phyloP scores from a whole-genome alignment of 2,329 filamentous ascomycete species.

The Botrytis byssoidea region DNA sequence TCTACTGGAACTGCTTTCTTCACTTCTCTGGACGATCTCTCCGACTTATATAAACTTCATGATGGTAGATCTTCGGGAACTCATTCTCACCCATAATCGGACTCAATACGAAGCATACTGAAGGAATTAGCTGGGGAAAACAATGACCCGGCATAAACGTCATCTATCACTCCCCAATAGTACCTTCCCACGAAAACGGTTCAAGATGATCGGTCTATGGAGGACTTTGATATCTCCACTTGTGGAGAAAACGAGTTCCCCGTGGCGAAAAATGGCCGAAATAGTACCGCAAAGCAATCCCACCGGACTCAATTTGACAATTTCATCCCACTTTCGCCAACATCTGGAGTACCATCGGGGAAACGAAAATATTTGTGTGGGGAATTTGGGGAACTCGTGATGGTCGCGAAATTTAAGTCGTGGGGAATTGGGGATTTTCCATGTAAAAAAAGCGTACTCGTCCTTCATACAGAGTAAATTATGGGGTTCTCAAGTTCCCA shows the following conservation, averaged over 20 bases:
- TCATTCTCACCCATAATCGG: background rate
- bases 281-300: background rate
- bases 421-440: background rate
- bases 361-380: background rate
- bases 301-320: background rate
- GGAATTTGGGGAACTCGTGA: constrained; percentile 12
- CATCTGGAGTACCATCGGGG: constrained; percentile 1
- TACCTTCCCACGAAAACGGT: background rate
- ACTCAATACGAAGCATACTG: background rate
- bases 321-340: constrained; percentile 12
- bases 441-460: background rate
- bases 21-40: background rate
- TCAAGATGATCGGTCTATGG: background rate
- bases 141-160: background rate
- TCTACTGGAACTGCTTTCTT: constrained; percentile 4
- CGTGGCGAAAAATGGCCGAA: background rate
- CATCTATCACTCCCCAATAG: background rate
- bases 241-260: background rate
- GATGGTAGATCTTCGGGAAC: constrained; percentile 11
- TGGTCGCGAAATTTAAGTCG: background rate
- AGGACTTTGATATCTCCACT: background rate
- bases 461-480: background rate
- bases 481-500: background rate
- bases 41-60: constrained; percentile 4
- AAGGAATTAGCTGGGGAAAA: background rate